phyloP scores from a whole-genome alignment of 169 alveolate species.

The Plasmodium knowlesi region DNA sequence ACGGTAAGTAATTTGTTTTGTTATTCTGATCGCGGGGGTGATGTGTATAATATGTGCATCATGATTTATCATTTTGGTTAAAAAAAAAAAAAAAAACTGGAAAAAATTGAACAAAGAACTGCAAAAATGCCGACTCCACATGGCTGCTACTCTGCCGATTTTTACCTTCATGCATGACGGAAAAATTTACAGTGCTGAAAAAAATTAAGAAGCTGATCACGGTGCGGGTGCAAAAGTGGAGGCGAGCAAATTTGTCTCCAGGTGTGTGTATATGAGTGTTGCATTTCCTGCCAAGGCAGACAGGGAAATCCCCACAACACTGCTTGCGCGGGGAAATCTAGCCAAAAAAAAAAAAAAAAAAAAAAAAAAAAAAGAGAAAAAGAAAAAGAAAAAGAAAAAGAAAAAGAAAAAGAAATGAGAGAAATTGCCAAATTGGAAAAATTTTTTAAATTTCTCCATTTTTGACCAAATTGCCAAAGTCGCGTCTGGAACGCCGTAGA shows the following conservation, averaged over 20 bases:
- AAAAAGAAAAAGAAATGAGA: neutral
- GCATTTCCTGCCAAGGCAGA: neutral
- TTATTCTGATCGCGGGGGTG: neutral
- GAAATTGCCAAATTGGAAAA: neutral
- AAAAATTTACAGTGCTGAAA: neutral
- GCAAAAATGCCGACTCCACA: neutral
- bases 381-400: too few species aligned
- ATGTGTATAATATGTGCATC: neutral
- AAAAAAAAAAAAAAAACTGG: neutral
- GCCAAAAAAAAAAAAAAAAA: neutral
- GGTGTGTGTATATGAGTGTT: neutral
- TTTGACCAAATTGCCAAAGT: neutral
- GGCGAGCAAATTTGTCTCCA: neutral
- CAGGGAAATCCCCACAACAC: neutral
- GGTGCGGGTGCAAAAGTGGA: neutral
- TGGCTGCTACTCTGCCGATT: neutral
- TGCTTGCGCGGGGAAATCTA: neutral
- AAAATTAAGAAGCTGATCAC: neutral
- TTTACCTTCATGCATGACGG: neutral
- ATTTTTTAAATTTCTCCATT: neutral
- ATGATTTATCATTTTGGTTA: neutral
- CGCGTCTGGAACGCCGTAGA: neutral
- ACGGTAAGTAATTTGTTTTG: neutral
- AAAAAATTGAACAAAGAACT: neutral
- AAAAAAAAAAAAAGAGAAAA: too few species aligned